Evolutionary conservation across 192 early-diverging fungal genomes (phyloP), one percentile per base, ranked within the genome.

Genomic region (Lobosporangium transversale): DNA sequence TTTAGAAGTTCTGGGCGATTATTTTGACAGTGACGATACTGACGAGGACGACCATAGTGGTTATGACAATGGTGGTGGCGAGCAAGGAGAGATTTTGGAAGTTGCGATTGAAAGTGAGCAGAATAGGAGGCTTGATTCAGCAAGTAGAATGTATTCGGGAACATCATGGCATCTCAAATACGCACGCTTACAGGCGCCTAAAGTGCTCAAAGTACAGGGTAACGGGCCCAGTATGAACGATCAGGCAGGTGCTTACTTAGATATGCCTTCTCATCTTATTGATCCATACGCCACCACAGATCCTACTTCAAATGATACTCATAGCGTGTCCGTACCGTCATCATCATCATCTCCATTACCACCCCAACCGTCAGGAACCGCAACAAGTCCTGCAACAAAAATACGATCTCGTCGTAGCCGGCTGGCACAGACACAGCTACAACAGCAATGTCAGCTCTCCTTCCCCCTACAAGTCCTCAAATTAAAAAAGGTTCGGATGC

Each of bases 401-500:
- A 40, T 14, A 10, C 37, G 37, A 7, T 10, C 7, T 7, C 37
- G 37, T 7, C 37, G 45, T 6, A n/a, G 4, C 3, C 43, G 26
- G 17, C n/a, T n/a, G n/a, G 2, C 27, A 15, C 57, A 56, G 23
- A 40, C 49, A 9, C 33, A 7, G 32, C 48, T 23, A 29, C 45
- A 30, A 20, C 36, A 20, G 20, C 23, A 17, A 24, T 44, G 20
- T n/a, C 64, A 55, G 36, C 56, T 45, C 2, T 56, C 66, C 32
- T 43, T 66, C 29, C 32, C 10, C 24, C 33, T 66, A 0, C 37
- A 43, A 54, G 52, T 54, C 2, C 66, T 58, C 23, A 61, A 60
- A 23, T 42, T 69, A 24, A 69, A 61, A 32, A 44, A 59, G 17
- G 52, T 69, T 36, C 23, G 58, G 30, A 61, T 62, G 26, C 8